Evolutionary conservation across 169 alveolate species (phyloP).

Genomic region (Plasmodium cynomolgi): DNA sequence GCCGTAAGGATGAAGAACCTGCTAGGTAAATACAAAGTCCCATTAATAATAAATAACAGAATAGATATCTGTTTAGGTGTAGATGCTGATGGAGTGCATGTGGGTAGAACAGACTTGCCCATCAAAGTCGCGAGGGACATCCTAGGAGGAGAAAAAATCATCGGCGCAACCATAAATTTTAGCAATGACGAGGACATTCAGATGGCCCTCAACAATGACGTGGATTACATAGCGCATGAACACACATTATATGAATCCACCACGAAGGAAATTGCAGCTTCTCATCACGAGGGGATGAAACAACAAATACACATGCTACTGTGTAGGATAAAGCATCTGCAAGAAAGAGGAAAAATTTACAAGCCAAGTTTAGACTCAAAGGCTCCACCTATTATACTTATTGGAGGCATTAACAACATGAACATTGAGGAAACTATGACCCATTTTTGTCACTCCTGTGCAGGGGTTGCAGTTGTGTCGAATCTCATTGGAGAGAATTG

Average conservation of each 20-base stretch:
- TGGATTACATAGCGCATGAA: constrained; percentile 67
- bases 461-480: constrained; percentile 61
- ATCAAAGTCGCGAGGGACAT: constrained; percentile 74
- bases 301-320: constrained; percentile 13
- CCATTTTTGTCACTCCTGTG: constrained; percentile 17
- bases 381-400: constrained; percentile 32
- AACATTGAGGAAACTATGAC: constrained; percentile 52
- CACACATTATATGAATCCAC: constrained; percentile 53
- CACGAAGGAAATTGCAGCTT: constrained; percentile 11
- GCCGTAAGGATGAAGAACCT: constrained; percentile 28
- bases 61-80: constrained; percentile 77
- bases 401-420: constrained; percentile 51
- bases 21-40: constrained; percentile 51
- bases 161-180: constrained; percentile 79
- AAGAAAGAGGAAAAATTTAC: constrained; percentile 30
- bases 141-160: constrained; percentile 77
- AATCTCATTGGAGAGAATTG: constrained; percentile 14
- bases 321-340: constrained; percentile 19
- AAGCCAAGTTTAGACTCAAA: background rate
- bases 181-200: constrained; percentile 65
- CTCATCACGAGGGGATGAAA: constrained; percentile 22
- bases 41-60: constrained; percentile 79
- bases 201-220: constrained; percentile 44
- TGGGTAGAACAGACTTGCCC: constrained; percentile 80
- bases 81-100: constrained; percentile 81